These are phyloP conservation scores for Decorospora gaudefroyi DNA, from an alignment of 2,329 filamentous ascomycete genomes.

Conservation along the genomic window DNA sequence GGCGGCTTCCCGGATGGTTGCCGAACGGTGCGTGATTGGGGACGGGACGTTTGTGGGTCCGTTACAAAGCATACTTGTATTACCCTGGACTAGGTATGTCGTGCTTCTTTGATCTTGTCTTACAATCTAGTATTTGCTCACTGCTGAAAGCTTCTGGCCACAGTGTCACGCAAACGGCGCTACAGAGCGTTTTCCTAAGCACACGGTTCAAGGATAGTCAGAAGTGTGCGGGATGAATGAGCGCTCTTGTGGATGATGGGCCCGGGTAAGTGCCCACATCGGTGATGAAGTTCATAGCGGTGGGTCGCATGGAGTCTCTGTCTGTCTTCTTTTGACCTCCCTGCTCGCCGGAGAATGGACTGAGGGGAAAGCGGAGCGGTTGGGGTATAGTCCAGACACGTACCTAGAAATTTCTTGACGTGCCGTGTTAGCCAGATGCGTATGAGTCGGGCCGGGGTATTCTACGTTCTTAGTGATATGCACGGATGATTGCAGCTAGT, in stretches of 20 bases:
- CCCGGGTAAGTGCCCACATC: constrained; percentile 2
- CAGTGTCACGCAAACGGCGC: background rate
- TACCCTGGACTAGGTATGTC: background rate
- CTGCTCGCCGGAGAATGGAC: constrained; percentile 19
- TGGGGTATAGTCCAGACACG: constrained; percentile 15
- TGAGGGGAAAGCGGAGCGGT: constrained; percentile 18
- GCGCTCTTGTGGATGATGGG: background rate
- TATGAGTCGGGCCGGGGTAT: background rate
- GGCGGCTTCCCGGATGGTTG: constrained; percentile 14
- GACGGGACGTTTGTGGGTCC: background rate
- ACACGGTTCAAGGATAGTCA: too few relatives aligned
- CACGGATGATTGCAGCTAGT: constrained; percentile 5
- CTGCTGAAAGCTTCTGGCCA: background rate
- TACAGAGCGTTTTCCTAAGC: background rate
- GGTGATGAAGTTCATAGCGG: background rate
- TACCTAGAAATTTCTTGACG: constrained; percentile 4
- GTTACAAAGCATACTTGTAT: background rate
- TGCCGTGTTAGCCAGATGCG: background rate
- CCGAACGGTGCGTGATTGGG: constrained; percentile 11
- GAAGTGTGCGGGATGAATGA: too few relatives aligned
- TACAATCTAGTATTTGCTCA: background rate
- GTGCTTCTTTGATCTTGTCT: background rate
- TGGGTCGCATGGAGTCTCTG: background rate
- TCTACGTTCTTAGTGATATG: constrained; percentile 5
- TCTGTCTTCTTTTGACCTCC: constrained; percentile 1